Conservation (phyloP, 2,329 filamentous ascomycete species). For the Allantophomopsis cytisporea region DNA sequence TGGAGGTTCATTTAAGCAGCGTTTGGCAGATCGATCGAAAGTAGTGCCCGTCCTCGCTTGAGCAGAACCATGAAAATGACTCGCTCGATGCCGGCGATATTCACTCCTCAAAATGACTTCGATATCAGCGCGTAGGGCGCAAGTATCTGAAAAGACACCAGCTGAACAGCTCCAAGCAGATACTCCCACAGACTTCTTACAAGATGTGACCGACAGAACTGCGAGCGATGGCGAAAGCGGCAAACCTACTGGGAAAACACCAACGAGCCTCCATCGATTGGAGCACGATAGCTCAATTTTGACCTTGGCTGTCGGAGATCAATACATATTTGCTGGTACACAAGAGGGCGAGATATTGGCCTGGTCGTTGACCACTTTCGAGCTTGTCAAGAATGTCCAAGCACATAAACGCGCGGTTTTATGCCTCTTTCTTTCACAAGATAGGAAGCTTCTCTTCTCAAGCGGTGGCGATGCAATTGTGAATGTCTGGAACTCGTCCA, state of each 20-base stretch:
- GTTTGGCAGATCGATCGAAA: too few species aligned
- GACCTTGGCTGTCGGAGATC: constrained; percentile 65
- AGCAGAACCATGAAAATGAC: too few species aligned
- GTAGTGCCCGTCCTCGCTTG: too few species aligned
- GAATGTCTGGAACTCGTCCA: constrained; percentile 79
- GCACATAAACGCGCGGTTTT: constrained; percentile 89
- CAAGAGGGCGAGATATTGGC: constrained; percentile 88
- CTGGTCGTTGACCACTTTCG: constrained; percentile 82
- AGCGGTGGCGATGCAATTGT: constrained; percentile 88
- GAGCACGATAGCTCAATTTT: constrained; percentile 70
- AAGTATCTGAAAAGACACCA: too few species aligned
- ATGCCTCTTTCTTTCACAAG: constrained; percentile 65
- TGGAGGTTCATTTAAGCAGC: too few species aligned
- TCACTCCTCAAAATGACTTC: too few species aligned
- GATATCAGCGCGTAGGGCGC: too few species aligned
- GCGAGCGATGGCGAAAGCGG: not conserved
- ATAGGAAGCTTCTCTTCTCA: constrained; percentile 68
- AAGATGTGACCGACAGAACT: not conserved
- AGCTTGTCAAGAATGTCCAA: constrained; percentile 64
- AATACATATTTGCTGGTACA: constrained; percentile 80
- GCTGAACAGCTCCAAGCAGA: too few species aligned
- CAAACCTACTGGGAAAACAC: constrained; percentile 18
- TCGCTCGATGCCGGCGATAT: too few species aligned
- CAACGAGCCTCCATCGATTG: constrained; percentile 62
- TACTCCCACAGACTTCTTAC: too few species aligned